Conservation (phyloP, 2,329 filamentous ascomycete genomes). For the Colletotrichum viniferum region DNA sequence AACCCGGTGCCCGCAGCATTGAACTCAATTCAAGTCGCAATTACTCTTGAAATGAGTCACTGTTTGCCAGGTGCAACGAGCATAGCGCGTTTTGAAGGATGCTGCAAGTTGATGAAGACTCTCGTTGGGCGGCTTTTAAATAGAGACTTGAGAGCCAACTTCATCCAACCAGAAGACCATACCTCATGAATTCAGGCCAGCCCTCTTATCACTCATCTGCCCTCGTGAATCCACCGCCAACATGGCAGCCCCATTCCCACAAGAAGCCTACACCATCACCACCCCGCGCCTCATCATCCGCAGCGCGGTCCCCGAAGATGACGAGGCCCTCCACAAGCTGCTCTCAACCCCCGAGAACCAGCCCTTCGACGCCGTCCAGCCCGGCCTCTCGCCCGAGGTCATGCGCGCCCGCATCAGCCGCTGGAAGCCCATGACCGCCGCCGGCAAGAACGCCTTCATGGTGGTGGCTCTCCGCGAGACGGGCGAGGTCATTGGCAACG, state of each 20-base stretch:
- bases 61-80: background rate
- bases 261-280: constrained; percentile 31
- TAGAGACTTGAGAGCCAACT: background rate
- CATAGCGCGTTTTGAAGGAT: background rate
- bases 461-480: constrained; percentile 18
- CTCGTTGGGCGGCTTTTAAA: background rate
- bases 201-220: background rate
- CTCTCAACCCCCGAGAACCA: constrained; percentile 22
- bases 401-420: background rate
- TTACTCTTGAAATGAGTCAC: background rate
- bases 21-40: background rate
- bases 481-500: constrained; percentile 18
- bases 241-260: constrained; percentile 13
- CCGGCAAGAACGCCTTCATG: constrained; percentile 22
- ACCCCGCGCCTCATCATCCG: constrained; percentile 47
- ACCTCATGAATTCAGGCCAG: background rate
- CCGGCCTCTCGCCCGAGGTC: constrained; percentile 10
- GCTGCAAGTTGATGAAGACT: background rate
- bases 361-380: background rate
- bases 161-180: background rate
- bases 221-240: background rate
- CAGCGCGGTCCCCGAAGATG: constrained; percentile 28
- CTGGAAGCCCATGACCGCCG: constrained; percentile 10
- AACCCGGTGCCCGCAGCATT: background rate
- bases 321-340: constrained; percentile 4